phyloP scores from a whole-genome alignment of 108 stramenopile species.

The Cyclostephanos tholiformis region DNA sequence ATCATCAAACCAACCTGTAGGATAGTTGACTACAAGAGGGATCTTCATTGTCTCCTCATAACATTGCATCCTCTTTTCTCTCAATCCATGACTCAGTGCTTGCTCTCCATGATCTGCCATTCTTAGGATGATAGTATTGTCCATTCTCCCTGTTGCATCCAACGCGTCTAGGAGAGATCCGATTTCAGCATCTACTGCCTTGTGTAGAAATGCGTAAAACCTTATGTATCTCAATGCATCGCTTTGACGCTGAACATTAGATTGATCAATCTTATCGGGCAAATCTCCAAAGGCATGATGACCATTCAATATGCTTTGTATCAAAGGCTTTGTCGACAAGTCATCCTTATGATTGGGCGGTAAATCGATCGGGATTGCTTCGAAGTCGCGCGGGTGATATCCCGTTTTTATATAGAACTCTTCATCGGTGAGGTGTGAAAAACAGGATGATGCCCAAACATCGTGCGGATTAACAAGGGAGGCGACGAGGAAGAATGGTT shows the following conservation, averaged over 20 bases:
- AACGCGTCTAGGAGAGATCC: slow-evolving; percentile 48
- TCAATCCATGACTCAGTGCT: slow-evolving; percentile 54
- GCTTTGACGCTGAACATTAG: slow-evolving; percentile 13
- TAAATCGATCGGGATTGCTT: slow-evolving; percentile 28
- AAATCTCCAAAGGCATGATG: slow-evolving; percentile 33
- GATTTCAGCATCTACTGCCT: slow-evolving; percentile 53
- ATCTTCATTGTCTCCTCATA: slow-evolving; percentile 65
- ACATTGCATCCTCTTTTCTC: slow-evolving; percentile 60
- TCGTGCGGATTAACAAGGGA: slow-evolving; percentile 71
- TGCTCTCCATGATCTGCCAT: slow-evolving; percentile 66
- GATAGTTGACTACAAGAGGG: slow-evolving; percentile 59
- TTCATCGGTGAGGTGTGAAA: slow-evolving; percentile 43
- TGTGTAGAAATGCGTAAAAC: slow-evolving; percentile 59
- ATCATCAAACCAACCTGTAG: slow-evolving; percentile 46
- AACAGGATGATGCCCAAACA: slow-evolving; percentile 58
- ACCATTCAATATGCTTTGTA: slow-evolving; percentile 17
- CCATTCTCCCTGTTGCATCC: slow-evolving; percentile 46
- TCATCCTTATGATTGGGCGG: slow-evolving; percentile 36
- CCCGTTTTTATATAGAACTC: slow-evolving; percentile 51
- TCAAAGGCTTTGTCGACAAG: slow-evolving; percentile 30
- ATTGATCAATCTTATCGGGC: slow-evolving; percentile 6
- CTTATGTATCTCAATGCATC: slow-evolving; percentile 57
- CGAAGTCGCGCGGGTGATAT: slow-evolving; percentile 38
- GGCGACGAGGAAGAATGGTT: slow-evolving; percentile 61
- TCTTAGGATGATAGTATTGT: slow-evolving; percentile 57